phyloP scores from a whole-genome alignment of 768 basidiomycete species.

The Tephrocybe rancida region DNA sequence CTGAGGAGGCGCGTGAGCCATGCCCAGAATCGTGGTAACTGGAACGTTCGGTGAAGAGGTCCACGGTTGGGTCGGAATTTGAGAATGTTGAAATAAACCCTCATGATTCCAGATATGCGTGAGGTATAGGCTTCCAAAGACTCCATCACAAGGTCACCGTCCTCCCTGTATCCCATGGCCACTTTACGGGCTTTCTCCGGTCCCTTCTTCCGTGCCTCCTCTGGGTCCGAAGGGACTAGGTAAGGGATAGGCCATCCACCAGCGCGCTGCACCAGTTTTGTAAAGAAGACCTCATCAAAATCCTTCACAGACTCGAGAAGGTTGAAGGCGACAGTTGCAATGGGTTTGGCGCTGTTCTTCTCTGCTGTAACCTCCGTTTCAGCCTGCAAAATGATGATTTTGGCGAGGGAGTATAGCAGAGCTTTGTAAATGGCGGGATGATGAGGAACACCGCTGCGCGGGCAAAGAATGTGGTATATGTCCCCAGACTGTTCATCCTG shows the following conservation, averaged over 20 bases:
- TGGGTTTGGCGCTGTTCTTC: constrained; percentile 79
- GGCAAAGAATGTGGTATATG: constrained; percentile 36
- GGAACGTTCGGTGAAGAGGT: constrained; percentile 57
- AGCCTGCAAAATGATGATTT: constrained; percentile 87
- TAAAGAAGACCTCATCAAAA: constrained; percentile 79
- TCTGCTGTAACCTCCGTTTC: constrained; percentile 93
- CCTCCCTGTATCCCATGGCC: constrained; percentile 60
- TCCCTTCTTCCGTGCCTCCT: constrained; percentile 46
- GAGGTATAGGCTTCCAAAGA: constrained; percentile 58
- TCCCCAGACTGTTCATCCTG: constrained; percentile 35
- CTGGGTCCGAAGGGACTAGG: constrained; percentile 53
- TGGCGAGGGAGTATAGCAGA: constrained; percentile 85
- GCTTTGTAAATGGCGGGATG: constrained; percentile 63
- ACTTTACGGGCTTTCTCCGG: constrained; percentile 40
- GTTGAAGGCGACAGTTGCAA: constrained; percentile 75
- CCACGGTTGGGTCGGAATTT: constrained; percentile 38
- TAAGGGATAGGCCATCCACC: constrained; percentile 88
- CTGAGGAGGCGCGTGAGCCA: constrained; percentile 69
- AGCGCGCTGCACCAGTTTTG: constrained; percentile 82
- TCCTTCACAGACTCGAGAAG: constrained; percentile 59
- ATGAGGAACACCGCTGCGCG: constrained; percentile 29
- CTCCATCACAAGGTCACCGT: constrained; percentile 50
- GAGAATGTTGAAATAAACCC: constrained; percentile 84
- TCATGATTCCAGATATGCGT: constrained; percentile 78
- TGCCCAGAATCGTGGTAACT: constrained; percentile 66